A percentile compares a stretch with the other conserved stretches of the same genome.
These are phyloP conservation scores for Gaeumannomyces tritici DNA, from an alignment of 2,329 filamentous ascomycete genomes.

Conservation along the genomic window DNA sequence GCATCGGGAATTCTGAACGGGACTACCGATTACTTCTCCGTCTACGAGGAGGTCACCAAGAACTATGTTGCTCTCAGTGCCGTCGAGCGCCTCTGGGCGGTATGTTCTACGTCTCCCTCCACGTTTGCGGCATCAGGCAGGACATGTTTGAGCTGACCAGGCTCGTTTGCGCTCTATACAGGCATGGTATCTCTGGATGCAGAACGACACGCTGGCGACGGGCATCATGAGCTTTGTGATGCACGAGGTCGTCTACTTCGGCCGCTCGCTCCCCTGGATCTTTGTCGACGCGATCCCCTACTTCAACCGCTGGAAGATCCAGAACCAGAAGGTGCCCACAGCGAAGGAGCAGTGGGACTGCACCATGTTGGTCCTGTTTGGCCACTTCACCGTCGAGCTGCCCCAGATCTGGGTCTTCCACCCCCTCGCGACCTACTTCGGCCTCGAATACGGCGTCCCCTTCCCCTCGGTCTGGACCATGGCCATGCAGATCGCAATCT, in stretches of 20 bases:
- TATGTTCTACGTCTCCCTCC: conserved; percentile 28
- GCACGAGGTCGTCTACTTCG: conserved; percentile 94
- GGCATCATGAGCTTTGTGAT: conserved; percentile 96
- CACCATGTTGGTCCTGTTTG: conserved; percentile 83
- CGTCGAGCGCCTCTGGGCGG: conserved; percentile 80
- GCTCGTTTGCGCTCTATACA: conserved; percentile 16
- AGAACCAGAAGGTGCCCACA: conserved; percentile 84
- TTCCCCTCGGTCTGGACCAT: conserved; percentile 84
- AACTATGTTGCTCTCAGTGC: conserved; percentile 82
- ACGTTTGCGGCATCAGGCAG: background rate
- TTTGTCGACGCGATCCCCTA: conserved; percentile 81
- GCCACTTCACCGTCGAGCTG: conserved; percentile 95
- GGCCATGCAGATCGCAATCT: conserved; percentile 80
- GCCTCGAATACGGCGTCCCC: conserved; percentile 77
- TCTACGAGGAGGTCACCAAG: conserved; percentile 55
- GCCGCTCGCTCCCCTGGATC: conserved; percentile 81
- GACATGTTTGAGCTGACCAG: conserved; percentile 7
- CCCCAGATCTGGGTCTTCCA: conserved; percentile 99
- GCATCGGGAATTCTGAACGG: conserved; percentile 31
- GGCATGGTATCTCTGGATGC: conserved; percentile 96
- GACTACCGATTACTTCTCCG: conserved; percentile 41
- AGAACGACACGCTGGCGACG: conserved; percentile 92
- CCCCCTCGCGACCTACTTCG: conserved; percentile 86
- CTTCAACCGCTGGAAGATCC: conserved; percentile 92
- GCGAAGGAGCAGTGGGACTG: conserved; percentile 89